A percentile compares a stretch with the other conserved stretches of the same genome.
Conservation (phyloP, 1,284 basidiomycete genomes). For the Leccinum griseonigrum region DNA sequence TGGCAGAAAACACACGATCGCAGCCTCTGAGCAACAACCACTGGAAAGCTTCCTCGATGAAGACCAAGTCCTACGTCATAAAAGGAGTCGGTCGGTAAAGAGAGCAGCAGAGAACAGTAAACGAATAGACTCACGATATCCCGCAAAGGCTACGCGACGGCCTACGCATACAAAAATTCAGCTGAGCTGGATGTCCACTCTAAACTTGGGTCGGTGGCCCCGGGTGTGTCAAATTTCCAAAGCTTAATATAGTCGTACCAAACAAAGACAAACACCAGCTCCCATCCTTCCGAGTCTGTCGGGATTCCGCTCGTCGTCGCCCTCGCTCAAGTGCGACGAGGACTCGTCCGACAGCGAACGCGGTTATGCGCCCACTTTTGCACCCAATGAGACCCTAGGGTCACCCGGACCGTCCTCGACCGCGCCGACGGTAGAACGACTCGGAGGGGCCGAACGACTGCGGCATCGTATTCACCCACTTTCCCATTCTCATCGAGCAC, state of each 20-base stretch:
- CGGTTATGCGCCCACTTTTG: slow-evolving; percentile 4
- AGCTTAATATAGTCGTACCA: not conserved
- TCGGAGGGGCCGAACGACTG: slow-evolving; percentile 54
- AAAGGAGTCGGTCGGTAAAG: too few species aligned
- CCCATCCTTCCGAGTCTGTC: slow-evolving; percentile 20
- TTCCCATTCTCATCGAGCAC: slow-evolving; percentile 74
- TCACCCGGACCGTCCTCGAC: slow-evolving; percentile 30
- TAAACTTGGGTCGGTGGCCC: too few species aligned
- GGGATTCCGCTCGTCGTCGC: slow-evolving; percentile 32
- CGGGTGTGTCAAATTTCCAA: too few species aligned
- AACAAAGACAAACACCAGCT: slow-evolving; percentile 22
- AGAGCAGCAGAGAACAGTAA: too few species aligned
- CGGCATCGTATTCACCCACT: slow-evolving; percentile 63
- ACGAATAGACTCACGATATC: too few species aligned
- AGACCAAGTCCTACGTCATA: too few species aligned
- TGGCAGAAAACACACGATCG: too few species aligned
- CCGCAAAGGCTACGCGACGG: too few species aligned
- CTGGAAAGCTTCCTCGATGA: too few species aligned
- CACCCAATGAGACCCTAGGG: slow-evolving; percentile 14
- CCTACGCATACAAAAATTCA: too few species aligned
- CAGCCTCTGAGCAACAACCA: too few species aligned
- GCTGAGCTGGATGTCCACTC: too few species aligned
- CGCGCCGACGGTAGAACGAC: slow-evolving; percentile 12
- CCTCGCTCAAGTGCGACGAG: slow-evolving; percentile 28
- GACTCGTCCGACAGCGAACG: slow-evolving; percentile 28